These are phyloP conservation scores for Aspergillus sp. DNA, from an alignment of 2,329 filamentous ascomycete species.

Conservation along the genomic window DNA sequence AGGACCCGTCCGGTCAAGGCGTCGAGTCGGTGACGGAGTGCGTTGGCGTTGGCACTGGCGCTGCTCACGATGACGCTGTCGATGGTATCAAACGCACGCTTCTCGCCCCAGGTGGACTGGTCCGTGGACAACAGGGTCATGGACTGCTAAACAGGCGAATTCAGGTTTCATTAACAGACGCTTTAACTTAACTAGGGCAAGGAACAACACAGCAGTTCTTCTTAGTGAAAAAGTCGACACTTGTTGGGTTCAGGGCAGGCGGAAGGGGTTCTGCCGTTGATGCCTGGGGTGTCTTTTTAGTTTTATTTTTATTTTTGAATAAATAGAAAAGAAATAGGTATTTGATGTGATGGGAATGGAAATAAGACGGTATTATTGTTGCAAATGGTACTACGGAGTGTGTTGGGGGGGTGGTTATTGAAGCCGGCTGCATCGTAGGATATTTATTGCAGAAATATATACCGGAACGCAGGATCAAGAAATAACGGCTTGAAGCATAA, in stretches of 20 bases:
- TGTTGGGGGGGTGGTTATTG: too few species aligned
- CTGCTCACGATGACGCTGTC: conserved; percentile 7
- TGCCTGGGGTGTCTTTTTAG: neutral
- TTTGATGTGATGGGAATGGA: too few species aligned
- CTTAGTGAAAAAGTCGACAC: neutral
- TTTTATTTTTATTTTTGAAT: too few species aligned
- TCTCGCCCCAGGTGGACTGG: conserved; percentile 34
- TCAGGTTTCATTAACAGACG: conserved; percentile 6
- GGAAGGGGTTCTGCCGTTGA: conserved; percentile 6
- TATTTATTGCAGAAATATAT: too few species aligned
- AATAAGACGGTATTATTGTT: too few species aligned
- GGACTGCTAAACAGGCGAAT: conserved; percentile 9
- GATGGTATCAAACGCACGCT: conserved; percentile 29
- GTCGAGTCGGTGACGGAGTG: conserved; percentile 23
- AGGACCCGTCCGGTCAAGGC: too few species aligned
- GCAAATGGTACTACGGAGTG: too few species aligned
- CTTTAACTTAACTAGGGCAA: neutral
- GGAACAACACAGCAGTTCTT: neutral
- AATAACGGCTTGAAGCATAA: neutral
- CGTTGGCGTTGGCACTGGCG: conserved; percentile 4
- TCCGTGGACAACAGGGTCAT: conserved; percentile 32
- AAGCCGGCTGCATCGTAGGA: too few species aligned
- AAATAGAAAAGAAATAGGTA: too few species aligned
- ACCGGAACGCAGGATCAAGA: too few species aligned
- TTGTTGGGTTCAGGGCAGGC: conserved; percentile 1